Conservation (phyloP, 139 green algal genomes). For the Closterium sp. region DNA sequence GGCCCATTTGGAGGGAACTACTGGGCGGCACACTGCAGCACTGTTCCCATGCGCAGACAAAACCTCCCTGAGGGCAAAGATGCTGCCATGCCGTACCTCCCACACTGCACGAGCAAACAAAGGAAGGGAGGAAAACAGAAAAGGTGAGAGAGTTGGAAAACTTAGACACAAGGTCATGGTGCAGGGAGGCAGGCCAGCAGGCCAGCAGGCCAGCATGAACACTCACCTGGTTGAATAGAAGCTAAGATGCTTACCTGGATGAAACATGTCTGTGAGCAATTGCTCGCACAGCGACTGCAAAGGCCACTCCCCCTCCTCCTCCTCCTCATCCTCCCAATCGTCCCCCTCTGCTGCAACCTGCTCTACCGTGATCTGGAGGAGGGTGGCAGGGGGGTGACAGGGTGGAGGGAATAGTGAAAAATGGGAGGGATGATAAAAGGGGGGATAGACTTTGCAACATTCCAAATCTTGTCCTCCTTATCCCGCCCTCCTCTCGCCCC, state of each 20-base stretch:
- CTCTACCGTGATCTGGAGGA: neutral
- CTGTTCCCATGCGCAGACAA: neutral
- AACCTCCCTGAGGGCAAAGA: constrained; percentile 78
- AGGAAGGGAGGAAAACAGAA: neutral
- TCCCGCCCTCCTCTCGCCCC: no score
- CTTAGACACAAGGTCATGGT: neutral
- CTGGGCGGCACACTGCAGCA: neutral
- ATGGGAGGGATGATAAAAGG: neutral
- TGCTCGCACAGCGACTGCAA: constrained; percentile 77
- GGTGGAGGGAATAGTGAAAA: neutral
- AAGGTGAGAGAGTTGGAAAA: neutral
- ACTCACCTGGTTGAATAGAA: no score
- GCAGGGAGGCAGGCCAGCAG: neutral
- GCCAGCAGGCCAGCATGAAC: no score
- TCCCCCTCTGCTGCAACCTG: constrained; percentile 51
- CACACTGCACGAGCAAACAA: constrained; percentile 52
- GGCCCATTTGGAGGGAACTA: neutral
- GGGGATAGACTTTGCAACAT: neutral
- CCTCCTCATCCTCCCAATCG: constrained; percentile 45
- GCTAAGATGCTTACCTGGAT: constrained; percentile 57
- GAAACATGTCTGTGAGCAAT: constrained; percentile 71
- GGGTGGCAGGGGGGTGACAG: neutral
- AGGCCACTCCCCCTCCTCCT: constrained; percentile 70
- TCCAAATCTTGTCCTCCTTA: no score
- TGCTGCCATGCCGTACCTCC: constrained; percentile 83